These are phyloP conservation scores for Apiospora kogelbergensis DNA, from an alignment of 2,329 filamentous ascomycete genomes.

Conservation along the genomic window DNA sequence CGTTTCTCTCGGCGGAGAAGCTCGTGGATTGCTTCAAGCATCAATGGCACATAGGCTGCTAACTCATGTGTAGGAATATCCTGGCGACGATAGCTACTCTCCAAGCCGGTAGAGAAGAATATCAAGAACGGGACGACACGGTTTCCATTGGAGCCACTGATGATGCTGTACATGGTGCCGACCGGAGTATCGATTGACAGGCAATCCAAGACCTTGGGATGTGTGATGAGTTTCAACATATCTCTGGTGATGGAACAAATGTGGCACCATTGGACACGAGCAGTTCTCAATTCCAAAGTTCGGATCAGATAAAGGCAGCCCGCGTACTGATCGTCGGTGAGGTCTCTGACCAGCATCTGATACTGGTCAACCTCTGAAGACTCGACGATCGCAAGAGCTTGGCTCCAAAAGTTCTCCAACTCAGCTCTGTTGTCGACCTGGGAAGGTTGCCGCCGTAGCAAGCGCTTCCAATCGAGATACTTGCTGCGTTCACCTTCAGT, in stretches of 20 bases:
- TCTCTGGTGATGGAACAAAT: constrained; percentile 26
- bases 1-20: background rate
- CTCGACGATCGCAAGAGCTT: background rate
- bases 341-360: background rate
- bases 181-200: constrained; percentile 39
- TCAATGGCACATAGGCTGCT: constrained; percentile 25
- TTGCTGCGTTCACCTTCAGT: constrained; percentile 32
- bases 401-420: constrained; percentile 22
- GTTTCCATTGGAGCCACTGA: constrained; percentile 34
- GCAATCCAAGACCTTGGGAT: background rate
- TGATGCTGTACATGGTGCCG: constrained; percentile 33
- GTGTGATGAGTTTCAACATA: constrained; percentile 18
- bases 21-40: background rate
- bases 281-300: constrained; percentile 25
- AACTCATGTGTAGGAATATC: background rate
- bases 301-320: background rate
- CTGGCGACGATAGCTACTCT: constrained; percentile 18
- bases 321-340: background rate
- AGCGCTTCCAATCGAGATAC: constrained; percentile 43
- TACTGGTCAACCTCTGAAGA: background rate
- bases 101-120: constrained; percentile 29
- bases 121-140: constrained; percentile 27
- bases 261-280: constrained; percentile 26
- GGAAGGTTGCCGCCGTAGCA: constrained; percentile 14
- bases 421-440: constrained; percentile 28